Base-by-base conservation (phyloP, 345 rosid species). In the Rhizophora apiculata region DNA sequence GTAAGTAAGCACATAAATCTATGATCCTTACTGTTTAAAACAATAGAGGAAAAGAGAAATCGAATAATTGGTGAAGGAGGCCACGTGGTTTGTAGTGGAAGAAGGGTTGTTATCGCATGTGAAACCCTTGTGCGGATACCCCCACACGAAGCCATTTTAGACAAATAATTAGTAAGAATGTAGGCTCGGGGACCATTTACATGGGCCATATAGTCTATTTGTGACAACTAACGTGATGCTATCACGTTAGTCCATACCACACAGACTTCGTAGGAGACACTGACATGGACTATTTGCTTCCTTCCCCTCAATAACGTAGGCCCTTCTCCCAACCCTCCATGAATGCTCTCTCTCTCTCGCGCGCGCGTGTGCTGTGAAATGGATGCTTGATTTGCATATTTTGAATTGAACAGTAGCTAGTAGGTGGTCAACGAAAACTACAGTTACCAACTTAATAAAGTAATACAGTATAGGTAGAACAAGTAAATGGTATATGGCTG, bases 81-180 rank as follows among this genome's bases (percentile, higher is more conserved):
- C 70, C 87, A 86, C 82, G 85, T 82, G 90, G 82, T 76, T 76
- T 79, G 90, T 82, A 68, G 81, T 66, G 68, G 82, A 71, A 74
- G 31, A 72, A 67, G 85, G 83, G 73, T 66, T 77, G 79, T 63
- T 76, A 72, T 70, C 74, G 80, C 87, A 81, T 69, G 89, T 83
- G 89, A 83, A 75, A 74, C 61, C 79, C 78, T 79, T 63, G 79
- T 73, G 70, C 48, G 56, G 52, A 30, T 72, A 84, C 70, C 79
- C 49, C 88, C 87, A 83, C 80, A 69, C 55, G 51, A 56, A 52
- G 34, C 68, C 69, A 61, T 46, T 46, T 24, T 49, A 26, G 11
- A 51, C 36, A 36, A 39, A 55, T 61, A n/a, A 56, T 36, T 49
- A 20, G 16, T 22, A 68, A 51, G 62, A 27, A 37, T 60, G 52